Base-by-base conservation (phyloP, 2,329 filamentous ascomycete genomes). In the Trichoderma semiorbis region DNA sequence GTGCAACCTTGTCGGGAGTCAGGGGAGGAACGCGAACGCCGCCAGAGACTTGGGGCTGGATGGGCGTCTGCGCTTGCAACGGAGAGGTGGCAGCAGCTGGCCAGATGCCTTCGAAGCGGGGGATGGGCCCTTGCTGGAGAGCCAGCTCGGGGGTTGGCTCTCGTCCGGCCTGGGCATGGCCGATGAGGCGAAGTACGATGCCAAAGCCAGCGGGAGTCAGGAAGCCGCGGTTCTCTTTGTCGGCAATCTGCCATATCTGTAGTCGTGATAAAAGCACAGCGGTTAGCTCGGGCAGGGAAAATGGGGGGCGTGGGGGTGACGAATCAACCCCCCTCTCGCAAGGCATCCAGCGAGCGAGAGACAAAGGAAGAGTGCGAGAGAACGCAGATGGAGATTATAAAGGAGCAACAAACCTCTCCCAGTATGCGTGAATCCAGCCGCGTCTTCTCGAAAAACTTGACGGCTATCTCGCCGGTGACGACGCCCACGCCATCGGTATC, bases 191-290 rank as follows among this genome's bases (percentile, higher is more conserved):
- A 79, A 99, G 84, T 72, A 97, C 96, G 80, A 97, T 89, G 73
- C 95, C 93, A 83, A 99, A 99, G 80, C 95, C 96, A 55, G 94
- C 90, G 24, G 94, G 94, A 39, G 95, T 98, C 76, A 99, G 86
- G 76, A 98, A 92, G 67, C 96, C 96, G 75, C 95, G 90, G 84
- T 99, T 99, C 84, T 98, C 95, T 75, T 90, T 94, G 84, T 99
- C 96, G 76, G 96, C 95, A 81, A 99, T 96, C 84, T 98, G 95
- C 96, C 96, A 99, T 87, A 99, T 98, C 93, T 97, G 82, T 32
- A 53, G 69, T 30, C 30, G 28, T 39, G 32, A 50, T 43, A 66
- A 50, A 68, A 61, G 18, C 21, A 69, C 39, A 53, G 53, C 36
- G 63, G 64, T 72, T 57, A 72, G 70, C 53, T 30, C 28, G 50